phyloP scores from a whole-genome alignment of 2,329 filamentous ascomycete genomes.

The Ophiostoma populinum region DNA sequence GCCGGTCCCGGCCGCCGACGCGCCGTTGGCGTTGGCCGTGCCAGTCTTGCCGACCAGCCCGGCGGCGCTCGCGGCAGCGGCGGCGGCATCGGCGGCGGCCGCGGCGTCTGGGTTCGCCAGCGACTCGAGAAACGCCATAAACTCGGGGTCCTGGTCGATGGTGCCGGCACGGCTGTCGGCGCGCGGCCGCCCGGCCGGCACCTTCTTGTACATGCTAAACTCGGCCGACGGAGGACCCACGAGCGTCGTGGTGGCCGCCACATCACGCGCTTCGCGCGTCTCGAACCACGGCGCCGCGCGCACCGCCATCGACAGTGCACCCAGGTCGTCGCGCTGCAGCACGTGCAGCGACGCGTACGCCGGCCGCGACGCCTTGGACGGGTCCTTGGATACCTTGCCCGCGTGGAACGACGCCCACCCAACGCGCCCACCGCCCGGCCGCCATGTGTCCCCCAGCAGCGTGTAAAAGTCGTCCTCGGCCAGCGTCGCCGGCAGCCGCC shows the following conservation, averaged over 20 bases:
- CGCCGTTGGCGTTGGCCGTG: neutral
- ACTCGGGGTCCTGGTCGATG: constrained; percentile 92
- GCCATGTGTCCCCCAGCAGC: constrained; percentile 67
- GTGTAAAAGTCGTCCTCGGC: constrained; percentile 60
- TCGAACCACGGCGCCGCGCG: constrained; percentile 60
- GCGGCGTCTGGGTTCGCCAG: constrained; percentile 50
- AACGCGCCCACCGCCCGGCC: constrained; percentile 58
- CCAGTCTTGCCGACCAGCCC: constrained; percentile 2
- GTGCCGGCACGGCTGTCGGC: constrained; percentile 78
- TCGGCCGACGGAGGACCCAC: constrained; percentile 67
- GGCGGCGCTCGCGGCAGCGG: constrained; percentile 8
- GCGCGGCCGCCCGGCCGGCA: constrained; percentile 50
- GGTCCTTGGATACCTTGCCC: constrained; percentile 65
- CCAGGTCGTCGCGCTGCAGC: constrained; percentile 49
- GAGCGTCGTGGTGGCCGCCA: constrained; percentile 52
- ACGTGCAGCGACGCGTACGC: constrained; percentile 72
- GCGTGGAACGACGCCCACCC: constrained; percentile 58
- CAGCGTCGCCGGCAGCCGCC: constrained; percentile 72
- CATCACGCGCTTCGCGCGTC: constrained; percentile 59
- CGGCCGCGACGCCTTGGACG: constrained; percentile 71
- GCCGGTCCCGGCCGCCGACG: neutral
- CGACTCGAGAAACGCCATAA: constrained; percentile 79
- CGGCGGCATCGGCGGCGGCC: constrained; percentile 13
- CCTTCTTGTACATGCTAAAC: constrained; percentile 67
- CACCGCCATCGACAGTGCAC: constrained; percentile 51